Percentiles rank a stretch among this genome's conserved stretches.
Conservation (phyloP, 2,329 filamentous ascomycete genomes). For the Trichoderma endophyticum region DNA sequence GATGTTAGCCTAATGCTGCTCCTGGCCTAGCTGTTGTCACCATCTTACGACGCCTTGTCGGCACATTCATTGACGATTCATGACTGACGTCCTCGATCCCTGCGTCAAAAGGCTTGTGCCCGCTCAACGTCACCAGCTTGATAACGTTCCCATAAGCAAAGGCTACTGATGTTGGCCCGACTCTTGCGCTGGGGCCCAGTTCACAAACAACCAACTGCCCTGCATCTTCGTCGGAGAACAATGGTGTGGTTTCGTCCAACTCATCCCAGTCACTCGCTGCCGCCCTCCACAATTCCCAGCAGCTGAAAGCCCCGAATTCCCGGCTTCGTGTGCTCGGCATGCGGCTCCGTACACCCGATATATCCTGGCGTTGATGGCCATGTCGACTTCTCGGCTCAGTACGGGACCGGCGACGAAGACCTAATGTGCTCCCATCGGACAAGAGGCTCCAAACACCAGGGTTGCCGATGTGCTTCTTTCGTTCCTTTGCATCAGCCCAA, state of each 20-base stretch:
- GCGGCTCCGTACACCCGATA: conserved; percentile 29
- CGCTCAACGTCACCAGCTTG: conserved; percentile 64
- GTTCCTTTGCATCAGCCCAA: conserved; percentile 51
- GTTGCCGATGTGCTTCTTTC: conserved; percentile 53
- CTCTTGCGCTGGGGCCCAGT: conserved; percentile 60
- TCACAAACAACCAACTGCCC: conserved; percentile 62
- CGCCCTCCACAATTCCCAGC: conserved; percentile 56
- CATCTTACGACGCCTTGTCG: conserved; percentile 39
- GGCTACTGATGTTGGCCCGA: conserved; percentile 64
- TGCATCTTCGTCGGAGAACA: conserved; percentile 42
- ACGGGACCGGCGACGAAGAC: conserved; percentile 51
- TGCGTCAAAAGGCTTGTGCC: conserved; percentile 60
- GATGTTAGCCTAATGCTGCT: conserved; percentile 25
- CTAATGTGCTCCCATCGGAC: conserved; percentile 58
- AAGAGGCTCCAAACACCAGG: conserved; percentile 65
- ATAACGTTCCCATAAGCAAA: conserved; percentile 70
- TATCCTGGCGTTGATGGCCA: conserved; percentile 13
- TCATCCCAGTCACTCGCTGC: conserved; percentile 44
- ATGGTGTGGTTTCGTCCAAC: conserved; percentile 44
- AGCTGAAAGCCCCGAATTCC: conserved; percentile 30
- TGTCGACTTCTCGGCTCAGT: conserved; percentile 19
- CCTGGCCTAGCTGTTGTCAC: conserved; percentile 25
- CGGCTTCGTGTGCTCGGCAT: conserved; percentile 25
- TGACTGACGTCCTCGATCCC: conserved; percentile 30
- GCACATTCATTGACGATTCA: conserved; percentile 34